Evolutionary conservation across 495 filamentous ascomycete species (phyloP).

Genomic region (Neurospora sp.): DNA sequence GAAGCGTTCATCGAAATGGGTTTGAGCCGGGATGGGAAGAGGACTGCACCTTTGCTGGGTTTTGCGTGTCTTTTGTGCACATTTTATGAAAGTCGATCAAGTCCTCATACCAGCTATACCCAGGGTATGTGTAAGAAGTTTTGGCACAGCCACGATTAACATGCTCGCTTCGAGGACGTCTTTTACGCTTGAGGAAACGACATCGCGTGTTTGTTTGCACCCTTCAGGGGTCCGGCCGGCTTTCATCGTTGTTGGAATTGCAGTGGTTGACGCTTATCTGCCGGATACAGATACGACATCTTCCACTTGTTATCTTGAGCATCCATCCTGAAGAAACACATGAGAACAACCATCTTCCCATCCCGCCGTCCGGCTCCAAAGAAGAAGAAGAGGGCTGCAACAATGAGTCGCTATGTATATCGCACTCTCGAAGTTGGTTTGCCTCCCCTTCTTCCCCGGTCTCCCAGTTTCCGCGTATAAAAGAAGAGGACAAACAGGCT

Average conservation of each 20-base stretch:
- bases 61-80: background rate
- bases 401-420: background rate
- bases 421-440: background rate
- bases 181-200: background rate
- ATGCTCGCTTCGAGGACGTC: background rate
- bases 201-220: background rate
- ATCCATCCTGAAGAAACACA: background rate
- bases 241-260: background rate
- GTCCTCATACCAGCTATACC: background rate
- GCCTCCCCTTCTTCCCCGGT: background rate
- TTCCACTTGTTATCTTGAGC: background rate
- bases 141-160: background rate
- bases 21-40: background rate
- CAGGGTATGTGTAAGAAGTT: background rate
- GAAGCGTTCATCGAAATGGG: background rate
- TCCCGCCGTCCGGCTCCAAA: background rate
- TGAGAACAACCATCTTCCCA: background rate
- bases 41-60: background rate
- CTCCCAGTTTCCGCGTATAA: background rate
- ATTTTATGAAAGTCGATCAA: background rate
- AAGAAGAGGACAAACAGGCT: background rate
- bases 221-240: background rate
- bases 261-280: background rate
- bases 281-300: background rate
- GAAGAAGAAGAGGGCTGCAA: background rate